A percentile compares a stretch with the other conserved stretches of the same genome.
Evolutionary conservation across 352 stramenopile genomes (phyloP).

Genomic region (Pythium oligandrum): DNA sequence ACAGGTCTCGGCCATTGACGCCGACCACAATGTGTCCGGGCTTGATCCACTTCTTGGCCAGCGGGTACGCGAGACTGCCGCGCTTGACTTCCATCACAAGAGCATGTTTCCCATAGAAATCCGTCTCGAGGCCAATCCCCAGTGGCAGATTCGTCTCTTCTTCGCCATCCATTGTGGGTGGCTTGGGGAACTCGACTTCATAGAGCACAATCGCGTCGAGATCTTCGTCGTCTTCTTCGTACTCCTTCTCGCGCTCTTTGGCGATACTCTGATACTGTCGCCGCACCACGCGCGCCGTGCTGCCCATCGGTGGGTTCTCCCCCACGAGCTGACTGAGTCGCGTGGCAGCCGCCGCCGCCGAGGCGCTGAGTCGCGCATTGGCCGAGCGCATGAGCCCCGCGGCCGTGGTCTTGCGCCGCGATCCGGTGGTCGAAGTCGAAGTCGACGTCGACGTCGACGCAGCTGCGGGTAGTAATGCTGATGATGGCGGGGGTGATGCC

Average conservation of each 20-base stretch:
- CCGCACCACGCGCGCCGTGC: slow-evolving; percentile 29
- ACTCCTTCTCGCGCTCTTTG: slow-evolving; percentile 24
- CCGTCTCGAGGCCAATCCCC: slow-evolving; percentile 52
- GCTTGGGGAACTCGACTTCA: slow-evolving; percentile 47
- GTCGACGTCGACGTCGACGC: not conserved
- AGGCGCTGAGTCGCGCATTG: slow-evolving; percentile 5
- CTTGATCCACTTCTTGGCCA: slow-evolving; percentile 21
- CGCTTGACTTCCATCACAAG: slow-evolving; percentile 35
- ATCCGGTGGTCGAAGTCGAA: not conserved
- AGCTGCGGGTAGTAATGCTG: not conserved
- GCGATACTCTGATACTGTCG: slow-evolving; percentile 38
- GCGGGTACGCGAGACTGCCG: slow-evolving; percentile 24
- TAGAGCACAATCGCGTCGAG: slow-evolving; percentile 41
- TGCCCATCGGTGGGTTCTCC: slow-evolving; percentile 31
- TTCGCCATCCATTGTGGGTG: not conserved
- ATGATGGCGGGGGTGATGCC: not conserved
- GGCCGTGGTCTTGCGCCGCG: not conserved
- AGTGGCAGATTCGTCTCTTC: slow-evolving; percentile 13
- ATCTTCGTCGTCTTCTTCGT: slow-evolving; percentile 21
- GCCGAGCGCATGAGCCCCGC: slow-evolving; percentile 5
- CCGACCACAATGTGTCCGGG: slow-evolving; percentile 42
- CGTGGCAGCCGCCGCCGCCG: slow-evolving; percentile 2
- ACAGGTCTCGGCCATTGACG: slow-evolving; percentile 40
- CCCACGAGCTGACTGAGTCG: slow-evolving; percentile 27
- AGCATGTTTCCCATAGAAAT: slow-evolving; percentile 48